Percentiles rank a stretch among this genome's conserved stretches.
phyloP scores from a whole-genome alignment of 352 stramenopile species.

The Pythium coloratum region DNA sequence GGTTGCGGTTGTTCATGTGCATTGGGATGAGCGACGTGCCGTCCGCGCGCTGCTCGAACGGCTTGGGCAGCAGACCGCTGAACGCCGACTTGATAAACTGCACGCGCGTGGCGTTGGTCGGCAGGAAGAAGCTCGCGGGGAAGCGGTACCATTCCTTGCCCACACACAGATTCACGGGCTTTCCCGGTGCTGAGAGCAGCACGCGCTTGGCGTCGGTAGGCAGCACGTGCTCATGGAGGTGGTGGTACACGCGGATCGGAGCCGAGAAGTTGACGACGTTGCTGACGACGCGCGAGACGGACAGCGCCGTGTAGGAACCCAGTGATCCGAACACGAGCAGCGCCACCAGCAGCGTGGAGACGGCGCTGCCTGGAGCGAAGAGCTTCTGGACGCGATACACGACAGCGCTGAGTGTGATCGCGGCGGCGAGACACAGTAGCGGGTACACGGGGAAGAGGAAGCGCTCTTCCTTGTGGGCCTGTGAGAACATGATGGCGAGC shows the following conservation, averaged over 20 bases:
- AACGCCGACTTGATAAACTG: conserved; percentile 94
- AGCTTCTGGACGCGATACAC: conserved; percentile 37
- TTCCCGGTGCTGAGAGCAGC: conserved; percentile 17
- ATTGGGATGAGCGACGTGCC: conserved; percentile 60
- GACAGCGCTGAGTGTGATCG: conserved; percentile 62
- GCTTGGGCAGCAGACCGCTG: conserved; percentile 92
- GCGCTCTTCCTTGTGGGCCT: conserved; percentile 98
- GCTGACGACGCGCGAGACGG: conserved; percentile 56
- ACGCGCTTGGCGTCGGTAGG: conserved; percentile 35
- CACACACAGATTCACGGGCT: conserved; percentile 85
- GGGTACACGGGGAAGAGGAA: conserved; percentile 97
- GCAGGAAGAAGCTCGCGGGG: conserved; percentile 96
- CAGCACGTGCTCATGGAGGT: conserved; percentile 59
- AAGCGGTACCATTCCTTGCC: conserved; percentile 98
- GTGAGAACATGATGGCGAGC: conserved; percentile 91
- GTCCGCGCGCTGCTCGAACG: conserved; percentile 76
- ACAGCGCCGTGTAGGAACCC: conserved; percentile 54
- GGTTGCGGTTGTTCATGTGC: conserved; percentile 95
- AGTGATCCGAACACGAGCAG: conserved; percentile 46
- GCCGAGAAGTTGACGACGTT: conserved; percentile 76
- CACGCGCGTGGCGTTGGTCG: conserved; percentile 70
- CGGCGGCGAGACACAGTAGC: conserved; percentile 82
- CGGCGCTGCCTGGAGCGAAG: conserved; percentile 25
- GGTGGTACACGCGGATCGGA: conserved; percentile 67
- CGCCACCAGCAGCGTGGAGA: conserved; percentile 30